Base-by-base conservation (phyloP, 257 asterid species). In the Lavandula angustifolia region DNA sequence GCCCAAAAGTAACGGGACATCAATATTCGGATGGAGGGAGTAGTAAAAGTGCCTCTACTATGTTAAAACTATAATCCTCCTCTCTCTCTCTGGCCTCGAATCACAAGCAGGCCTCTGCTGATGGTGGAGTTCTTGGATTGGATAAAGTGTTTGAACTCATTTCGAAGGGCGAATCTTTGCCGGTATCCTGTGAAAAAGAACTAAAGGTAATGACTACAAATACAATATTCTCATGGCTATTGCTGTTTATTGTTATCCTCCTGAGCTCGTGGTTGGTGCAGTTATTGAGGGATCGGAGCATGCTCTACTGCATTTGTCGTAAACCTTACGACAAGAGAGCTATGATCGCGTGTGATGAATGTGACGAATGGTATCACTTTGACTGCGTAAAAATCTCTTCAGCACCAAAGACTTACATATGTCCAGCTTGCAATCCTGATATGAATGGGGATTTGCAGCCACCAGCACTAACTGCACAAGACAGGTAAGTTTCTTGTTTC, bases 321-420 rank as follows among this genome's bases (percentile, higher is more conserved):
- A 89, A 62, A 70, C 98, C 98, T 12, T 81, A 87, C 60, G 96
- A 81, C 67, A 82, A 81, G 69, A 82, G 96, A 73, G 80, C 88
- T 47, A 87, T 92, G 95, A 80, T 92, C 51, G 96, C 96, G 53
- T 92, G 98, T 71, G 95, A 87, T 72, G 46, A 81, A 55, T 89
- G 98, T 18, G 95, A 92, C 14, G 97, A 92, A 68, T 89, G 96
- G 98, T 92, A 92, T 79, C 98, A 92, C 78, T 89, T 92, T 70
- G 96, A 89, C 72, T 92, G 98, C 75, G 69, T 92, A 27, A 78
- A 87, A 40, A 80, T 92, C 64, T 75, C 91, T 57, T 79, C 86
- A 32, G 79, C 83, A 3, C 96, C 98, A 37, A 82, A 87, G 74
- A 56, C 73, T 29, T 92, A 92, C 68, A 78, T 85, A 48, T 92